phyloP scores from a whole-genome alignment of 2,329 filamentous ascomycete genomes.

The Epichloe gansuensis region DNA sequence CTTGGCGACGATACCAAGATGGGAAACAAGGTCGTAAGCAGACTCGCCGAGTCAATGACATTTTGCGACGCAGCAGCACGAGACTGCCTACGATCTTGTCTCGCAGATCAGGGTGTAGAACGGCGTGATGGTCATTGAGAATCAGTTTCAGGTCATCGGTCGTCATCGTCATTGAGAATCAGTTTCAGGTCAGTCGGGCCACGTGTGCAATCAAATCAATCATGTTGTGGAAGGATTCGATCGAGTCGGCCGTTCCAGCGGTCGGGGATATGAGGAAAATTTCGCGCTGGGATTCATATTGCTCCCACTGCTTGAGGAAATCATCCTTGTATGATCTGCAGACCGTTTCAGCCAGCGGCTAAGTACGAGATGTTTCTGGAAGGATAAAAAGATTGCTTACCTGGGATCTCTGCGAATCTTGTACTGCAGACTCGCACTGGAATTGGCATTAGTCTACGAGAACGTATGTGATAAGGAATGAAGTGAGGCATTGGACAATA shows the following conservation, averaged over 20 bases:
- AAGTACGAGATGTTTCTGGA: constrained; percentile 2
- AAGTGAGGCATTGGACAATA: not conserved
- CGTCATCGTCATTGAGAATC: constrained; percentile 59
- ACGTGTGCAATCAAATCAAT: constrained; percentile 92
- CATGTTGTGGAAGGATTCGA: constrained; percentile 78
- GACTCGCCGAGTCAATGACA: constrained; percentile 69
- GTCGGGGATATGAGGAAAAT: constrained; percentile 80
- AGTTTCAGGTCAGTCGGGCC: constrained; percentile 77
- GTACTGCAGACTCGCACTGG: constrained; percentile 72
- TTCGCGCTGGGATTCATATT: constrained; percentile 83
- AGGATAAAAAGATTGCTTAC: constrained; percentile 29
- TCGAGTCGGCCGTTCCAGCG: constrained; percentile 62
- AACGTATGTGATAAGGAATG: not conserved
- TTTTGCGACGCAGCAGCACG: constrained; percentile 80
- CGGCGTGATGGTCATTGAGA: constrained; percentile 67
- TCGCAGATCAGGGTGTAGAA: constrained; percentile 70
- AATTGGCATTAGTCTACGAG: not conserved
- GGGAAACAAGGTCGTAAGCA: constrained; percentile 88
- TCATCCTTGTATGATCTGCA: constrained; percentile 76
- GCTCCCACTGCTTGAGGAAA: constrained; percentile 75
- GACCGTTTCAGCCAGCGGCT: constrained; percentile 6
- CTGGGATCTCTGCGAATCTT: constrained; percentile 81
- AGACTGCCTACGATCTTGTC: constrained; percentile 92
- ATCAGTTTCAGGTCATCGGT: constrained; percentile 71
- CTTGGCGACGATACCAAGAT: constrained; percentile 85